phyloP scores from a whole-genome alignment of 202 grass and related monocot species.

The Musa balbisiana region DNA sequence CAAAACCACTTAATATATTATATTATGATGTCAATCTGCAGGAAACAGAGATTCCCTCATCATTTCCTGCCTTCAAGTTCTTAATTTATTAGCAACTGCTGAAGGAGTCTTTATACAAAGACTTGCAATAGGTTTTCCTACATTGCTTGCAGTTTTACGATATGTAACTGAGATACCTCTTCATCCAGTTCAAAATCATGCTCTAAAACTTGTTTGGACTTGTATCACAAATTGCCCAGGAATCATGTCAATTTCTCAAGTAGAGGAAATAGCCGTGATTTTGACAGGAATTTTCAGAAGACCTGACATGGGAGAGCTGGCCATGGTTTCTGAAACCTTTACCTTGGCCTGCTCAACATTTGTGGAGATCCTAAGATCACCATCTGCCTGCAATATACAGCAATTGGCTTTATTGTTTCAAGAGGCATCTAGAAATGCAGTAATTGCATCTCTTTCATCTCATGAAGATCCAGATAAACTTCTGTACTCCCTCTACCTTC shows the following conservation, averaged over 20 bases:
- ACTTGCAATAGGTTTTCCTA: constrained; percentile 68
- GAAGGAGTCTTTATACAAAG: constrained; percentile 72
- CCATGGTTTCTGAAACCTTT: constrained; percentile 62
- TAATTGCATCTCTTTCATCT: constrained; percentile 43
- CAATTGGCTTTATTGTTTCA: constrained; percentile 52
- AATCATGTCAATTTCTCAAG: constrained; percentile 59
- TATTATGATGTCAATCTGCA: constrained; percentile 35
- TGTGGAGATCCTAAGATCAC: constrained; percentile 67
- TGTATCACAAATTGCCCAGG: constrained; percentile 57
- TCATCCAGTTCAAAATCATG: constrained; percentile 73
- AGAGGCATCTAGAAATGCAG: constrained; percentile 69
- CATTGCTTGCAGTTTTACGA: constrained; percentile 63
- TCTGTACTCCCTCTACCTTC: constrained; percentile 56
- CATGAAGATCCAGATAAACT: constrained; percentile 33
- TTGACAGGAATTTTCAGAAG: constrained; percentile 63
- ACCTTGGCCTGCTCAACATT: constrained; percentile 56
- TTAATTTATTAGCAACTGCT: constrained; percentile 48
- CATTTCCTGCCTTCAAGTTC: constrained; percentile 61
- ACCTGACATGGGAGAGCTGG: constrained; percentile 41
- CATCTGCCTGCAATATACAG: constrained; percentile 45
- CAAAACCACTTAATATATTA: constrained; percentile 9
- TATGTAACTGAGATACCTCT: constrained; percentile 85
- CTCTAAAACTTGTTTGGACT: constrained; percentile 56
- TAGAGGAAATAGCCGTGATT: constrained; percentile 59
- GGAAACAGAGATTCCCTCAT: constrained; percentile 77